Evolutionary conservation across 495 filamentous ascomycete species (phyloP).

Genomic region (Staphylotrichum tortipilum): DNA sequence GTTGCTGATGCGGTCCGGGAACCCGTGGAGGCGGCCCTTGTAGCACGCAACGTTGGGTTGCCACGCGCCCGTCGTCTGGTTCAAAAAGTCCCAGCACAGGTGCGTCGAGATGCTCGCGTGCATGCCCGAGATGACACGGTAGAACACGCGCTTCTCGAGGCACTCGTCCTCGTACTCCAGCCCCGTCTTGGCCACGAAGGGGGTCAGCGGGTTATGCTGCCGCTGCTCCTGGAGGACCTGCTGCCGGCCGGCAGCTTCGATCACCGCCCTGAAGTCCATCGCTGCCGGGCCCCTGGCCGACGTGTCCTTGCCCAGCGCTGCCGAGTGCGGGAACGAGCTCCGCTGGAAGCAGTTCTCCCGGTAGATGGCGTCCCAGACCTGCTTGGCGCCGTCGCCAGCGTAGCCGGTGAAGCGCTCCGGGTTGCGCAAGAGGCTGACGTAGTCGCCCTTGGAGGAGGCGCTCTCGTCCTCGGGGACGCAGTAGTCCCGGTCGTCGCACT

Average conservation of each 20-base stretch:
- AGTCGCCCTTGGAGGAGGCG: slow-evolving; percentile 80
- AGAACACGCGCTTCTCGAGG: slow-evolving; percentile 94
- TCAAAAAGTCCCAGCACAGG: slow-evolving; percentile 92
- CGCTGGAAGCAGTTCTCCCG: slow-evolving; percentile 93
- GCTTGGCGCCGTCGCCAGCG: slow-evolving; percentile 66
- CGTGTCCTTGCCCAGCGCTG: slow-evolving; percentile 31
- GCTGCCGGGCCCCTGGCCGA: slow-evolving; percentile 54
- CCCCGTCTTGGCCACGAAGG: slow-evolving; percentile 42
- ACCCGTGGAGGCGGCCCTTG: slow-evolving; percentile 66
- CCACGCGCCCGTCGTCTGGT: slow-evolving; percentile 92
- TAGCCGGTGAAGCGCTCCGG: slow-evolving; percentile 96
- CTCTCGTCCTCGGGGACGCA: slow-evolving; percentile 94
- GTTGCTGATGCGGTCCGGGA: slow-evolving; percentile 90
- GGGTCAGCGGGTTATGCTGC: slow-evolving; percentile 40
- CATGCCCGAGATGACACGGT: slow-evolving; percentile 92
- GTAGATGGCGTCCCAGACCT: slow-evolving; percentile 96
- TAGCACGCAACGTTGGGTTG: slow-evolving; percentile 88
- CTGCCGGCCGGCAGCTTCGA: slow-evolving; percentile 64
- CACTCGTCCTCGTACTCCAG: slow-evolving; percentile 81
- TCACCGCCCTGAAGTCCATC: slow-evolving; percentile 72
- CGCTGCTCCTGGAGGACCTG: slow-evolving; percentile 45
- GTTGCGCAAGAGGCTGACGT: slow-evolving; percentile 88
- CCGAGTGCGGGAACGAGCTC: slow-evolving; percentile 45
- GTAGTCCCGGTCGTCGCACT: slow-evolving; percentile 95
- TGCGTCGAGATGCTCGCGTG: slow-evolving; percentile 94